phyloP scores from a whole-genome alignment of 1,284 basidiomycete species.

The Lentinus polychrous region DNA sequence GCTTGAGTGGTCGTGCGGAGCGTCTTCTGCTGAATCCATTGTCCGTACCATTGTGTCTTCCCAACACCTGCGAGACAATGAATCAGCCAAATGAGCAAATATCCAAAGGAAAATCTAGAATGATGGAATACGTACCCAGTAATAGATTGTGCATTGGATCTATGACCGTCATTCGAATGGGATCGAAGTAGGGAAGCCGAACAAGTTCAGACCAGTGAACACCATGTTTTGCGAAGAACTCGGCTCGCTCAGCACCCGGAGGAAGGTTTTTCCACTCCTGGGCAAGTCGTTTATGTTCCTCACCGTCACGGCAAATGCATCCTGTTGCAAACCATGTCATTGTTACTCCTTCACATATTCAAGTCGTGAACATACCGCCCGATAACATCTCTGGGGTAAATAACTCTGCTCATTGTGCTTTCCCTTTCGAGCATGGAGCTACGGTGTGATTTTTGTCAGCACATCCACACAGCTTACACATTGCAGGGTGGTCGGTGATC shows the following conservation, averaged over 20 bases:
- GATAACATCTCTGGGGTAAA: background rate
- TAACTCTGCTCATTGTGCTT: background rate
- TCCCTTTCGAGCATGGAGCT: background rate
- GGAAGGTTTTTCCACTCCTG: conserved; percentile 10
- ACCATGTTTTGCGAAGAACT: conserved; percentile 19
- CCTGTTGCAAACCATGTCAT: conserved; percentile 9
- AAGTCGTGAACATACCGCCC: background rate
- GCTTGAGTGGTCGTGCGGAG: conserved; percentile 17
- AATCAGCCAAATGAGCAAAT: background rate
- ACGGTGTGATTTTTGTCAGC: conserved; percentile 20
- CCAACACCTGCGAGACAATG: conserved; percentile 16
- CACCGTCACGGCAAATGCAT: conserved; percentile 10
- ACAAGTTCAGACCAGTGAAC: conserved; percentile 23
- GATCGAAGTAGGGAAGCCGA: conserved; percentile 26
- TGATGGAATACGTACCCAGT: conserved; percentile 18
- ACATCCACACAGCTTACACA: conserved; percentile 25
- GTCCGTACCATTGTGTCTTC: conserved; percentile 24
- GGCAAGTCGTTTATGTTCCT: conserved; percentile 13
- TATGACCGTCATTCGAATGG: conserved; percentile 22
- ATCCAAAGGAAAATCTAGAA: too few relatives aligned
- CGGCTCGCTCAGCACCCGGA: conserved; percentile 10
- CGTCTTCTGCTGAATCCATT: conserved; percentile 20
- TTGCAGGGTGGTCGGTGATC: conserved; percentile 27
- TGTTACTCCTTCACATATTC: background rate
- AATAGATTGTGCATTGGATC: conserved; percentile 30